These are phyloP conservation scores for Entelexis paramagnoliae DNA, from an alignment of 1,139 yeast genomes.

Conservation along the genomic window DNA sequence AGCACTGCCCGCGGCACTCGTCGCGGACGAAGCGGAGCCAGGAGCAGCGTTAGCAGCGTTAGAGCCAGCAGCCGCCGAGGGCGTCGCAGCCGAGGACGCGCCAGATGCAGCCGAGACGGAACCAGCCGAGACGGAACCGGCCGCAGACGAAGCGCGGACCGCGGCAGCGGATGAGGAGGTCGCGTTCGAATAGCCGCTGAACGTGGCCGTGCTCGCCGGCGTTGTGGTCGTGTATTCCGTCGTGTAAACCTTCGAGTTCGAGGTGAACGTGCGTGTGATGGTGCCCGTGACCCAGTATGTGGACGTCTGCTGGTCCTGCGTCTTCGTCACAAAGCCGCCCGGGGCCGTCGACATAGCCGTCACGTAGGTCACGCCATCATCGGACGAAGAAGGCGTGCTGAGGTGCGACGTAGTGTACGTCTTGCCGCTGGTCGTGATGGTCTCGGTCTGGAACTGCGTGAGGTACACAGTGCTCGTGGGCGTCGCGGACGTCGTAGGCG, in stretches of 20 bases:
- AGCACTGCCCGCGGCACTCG: constrained; percentile 17
- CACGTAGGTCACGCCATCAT: constrained; percentile 20
- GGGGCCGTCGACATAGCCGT: constrained; percentile 21
- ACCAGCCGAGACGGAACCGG: constrained; percentile 1
- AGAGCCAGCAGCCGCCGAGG: constrained; percentile 24
- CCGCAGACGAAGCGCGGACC: constrained; percentile 16
- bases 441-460: constrained; percentile 12
- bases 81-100: not conserved
- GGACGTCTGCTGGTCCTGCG: constrained; percentile 12
- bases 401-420: constrained; percentile 10
- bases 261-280: constrained; percentile 17
- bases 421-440: constrained; percentile 14
- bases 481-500: constrained; percentile 4
- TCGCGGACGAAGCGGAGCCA: constrained; percentile 13
- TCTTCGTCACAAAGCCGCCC: constrained; percentile 11
- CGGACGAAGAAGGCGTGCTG: constrained; percentile 4
- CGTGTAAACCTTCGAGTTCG: constrained; percentile 15
- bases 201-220: constrained; percentile 6
- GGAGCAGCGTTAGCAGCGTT: constrained; percentile 25
- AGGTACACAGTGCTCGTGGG: constrained; percentile 15
- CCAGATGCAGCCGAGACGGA: not conserved
- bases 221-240: constrained; percentile 16
- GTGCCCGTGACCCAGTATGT: constrained; percentile 12
- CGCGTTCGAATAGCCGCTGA: not conserved
- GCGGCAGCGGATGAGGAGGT: not conserved